Evolutionary conservation across 768 basidiomycete genomes (phyloP).

Genomic region (Podaxis sp.): DNA sequence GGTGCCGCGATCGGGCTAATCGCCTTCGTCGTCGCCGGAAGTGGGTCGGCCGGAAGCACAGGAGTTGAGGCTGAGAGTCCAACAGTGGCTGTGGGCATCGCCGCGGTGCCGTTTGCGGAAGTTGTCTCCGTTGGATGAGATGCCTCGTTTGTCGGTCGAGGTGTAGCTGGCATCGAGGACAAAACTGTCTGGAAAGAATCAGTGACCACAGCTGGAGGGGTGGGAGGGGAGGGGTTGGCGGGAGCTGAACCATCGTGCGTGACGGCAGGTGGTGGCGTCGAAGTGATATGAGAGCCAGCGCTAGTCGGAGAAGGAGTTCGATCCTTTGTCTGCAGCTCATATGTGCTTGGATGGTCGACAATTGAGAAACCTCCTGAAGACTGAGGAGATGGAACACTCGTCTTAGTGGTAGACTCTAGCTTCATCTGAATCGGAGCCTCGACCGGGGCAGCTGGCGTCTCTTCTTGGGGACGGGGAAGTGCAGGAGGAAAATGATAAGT

Average conservation of each 20-base stretch:
- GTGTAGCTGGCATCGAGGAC: not conserved
- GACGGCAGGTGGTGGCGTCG: not conserved
- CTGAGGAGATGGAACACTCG: not conserved
- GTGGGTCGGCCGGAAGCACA: not conserved
- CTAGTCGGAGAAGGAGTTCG: not conserved
- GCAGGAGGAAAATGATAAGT: not conserved
- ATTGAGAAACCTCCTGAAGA: not conserved
- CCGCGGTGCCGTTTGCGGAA: not conserved
- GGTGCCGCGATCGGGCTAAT: not conserved
- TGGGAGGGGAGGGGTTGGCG: not conserved
- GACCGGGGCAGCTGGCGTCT: not conserved
- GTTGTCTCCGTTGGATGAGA: not conserved
- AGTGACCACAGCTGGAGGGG: not conserved
- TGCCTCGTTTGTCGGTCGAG: not conserved
- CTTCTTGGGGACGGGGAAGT: not conserved
- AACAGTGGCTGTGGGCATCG: not conserved
- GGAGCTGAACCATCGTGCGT: not conserved
- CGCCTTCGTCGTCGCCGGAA: not conserved
- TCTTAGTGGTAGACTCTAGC: not conserved
- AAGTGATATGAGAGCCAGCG: not conserved
- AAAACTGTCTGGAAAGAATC: not conserved
- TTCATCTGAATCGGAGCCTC: not conserved
- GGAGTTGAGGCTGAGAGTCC: not conserved
- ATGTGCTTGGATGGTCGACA: not conserved
- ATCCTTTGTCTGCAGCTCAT: not conserved